Conservation (phyloP, 306 rosid species). For the Quercus suber region DNA sequence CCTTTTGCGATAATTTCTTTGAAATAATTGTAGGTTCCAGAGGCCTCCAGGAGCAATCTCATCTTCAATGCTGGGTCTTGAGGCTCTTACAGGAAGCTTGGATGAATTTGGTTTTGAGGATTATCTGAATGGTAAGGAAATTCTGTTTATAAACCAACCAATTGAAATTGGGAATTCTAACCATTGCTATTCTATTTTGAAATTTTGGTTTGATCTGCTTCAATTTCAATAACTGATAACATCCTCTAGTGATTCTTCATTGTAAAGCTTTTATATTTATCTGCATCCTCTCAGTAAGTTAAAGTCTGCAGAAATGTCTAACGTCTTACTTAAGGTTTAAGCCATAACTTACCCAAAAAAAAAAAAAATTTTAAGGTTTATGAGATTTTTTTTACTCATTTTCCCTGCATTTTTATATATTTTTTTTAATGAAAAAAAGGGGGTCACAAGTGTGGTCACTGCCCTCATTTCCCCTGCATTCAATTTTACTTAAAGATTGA, state of each 20-base stretch:
- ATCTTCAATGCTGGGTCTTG: constrained; percentile 72
- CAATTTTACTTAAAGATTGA: too few relatives aligned
- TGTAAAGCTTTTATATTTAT: not conserved
- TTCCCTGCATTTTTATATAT: not conserved
- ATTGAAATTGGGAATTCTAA: not conserved
- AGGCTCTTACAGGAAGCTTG: constrained; percentile 65
- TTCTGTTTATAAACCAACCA: not conserved
- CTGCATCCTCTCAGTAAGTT: not conserved
- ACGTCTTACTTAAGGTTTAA: not conserved
- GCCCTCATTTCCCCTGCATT: too few relatives aligned
- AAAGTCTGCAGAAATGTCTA: not conserved
- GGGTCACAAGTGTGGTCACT: too few relatives aligned
- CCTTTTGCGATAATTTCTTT: not conserved
- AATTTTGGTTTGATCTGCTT: not conserved
- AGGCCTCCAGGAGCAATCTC: constrained; percentile 76
- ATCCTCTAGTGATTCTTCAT: not conserved
- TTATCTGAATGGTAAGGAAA: constrained; percentile 66
- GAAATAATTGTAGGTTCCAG: constrained; percentile 53
- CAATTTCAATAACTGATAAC: not conserved
- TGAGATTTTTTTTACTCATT: not conserved
- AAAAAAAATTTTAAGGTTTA: not conserved
- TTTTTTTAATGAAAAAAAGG: not conserved
- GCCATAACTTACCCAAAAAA: too few relatives aligned
- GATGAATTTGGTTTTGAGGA: constrained; percentile 76
- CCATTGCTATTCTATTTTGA: not conserved